Evolutionary conservation across 306 rosid species (phyloP).

Genomic region (Astragalus glycyphyllos): DNA sequence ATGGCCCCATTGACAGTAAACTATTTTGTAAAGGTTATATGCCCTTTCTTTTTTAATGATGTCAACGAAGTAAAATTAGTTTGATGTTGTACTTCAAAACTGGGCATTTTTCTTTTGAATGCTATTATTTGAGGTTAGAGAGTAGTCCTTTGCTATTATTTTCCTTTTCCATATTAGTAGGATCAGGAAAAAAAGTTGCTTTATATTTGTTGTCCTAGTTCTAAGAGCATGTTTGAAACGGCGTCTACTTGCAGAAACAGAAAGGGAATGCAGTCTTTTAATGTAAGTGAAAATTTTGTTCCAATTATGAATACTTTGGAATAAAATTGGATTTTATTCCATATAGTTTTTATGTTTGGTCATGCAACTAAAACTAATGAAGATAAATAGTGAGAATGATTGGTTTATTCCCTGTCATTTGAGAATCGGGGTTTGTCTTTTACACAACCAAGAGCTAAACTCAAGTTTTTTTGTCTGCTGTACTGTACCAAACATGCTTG

Average conservation of each 20-base stretch:
- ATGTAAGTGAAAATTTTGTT: constrained; percentile 5
- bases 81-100: neutral
- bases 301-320: constrained; percentile 1
- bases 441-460: neutral
- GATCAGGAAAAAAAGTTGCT: constrained; percentile 19
- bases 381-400: constrained; percentile 4
- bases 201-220: constrained; percentile 4
- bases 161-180: constrained; percentile 7
- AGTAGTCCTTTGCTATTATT: neutral
- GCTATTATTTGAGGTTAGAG: constrained; percentile 17
- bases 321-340: constrained; percentile 14
- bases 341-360: constrained; percentile 10
- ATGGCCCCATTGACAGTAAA: neutral
- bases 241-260: neutral
- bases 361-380: constrained; percentile 7
- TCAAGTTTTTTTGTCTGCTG: neutral
- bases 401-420: neutral
- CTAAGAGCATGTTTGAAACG: constrained; percentile 10
- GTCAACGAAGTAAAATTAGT: constrained; percentile 10
- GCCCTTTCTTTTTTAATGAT: constrained; percentile 8
- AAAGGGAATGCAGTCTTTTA: constrained; percentile 12
- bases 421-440: neutral
- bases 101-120: constrained; percentile 2
- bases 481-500: neutral
- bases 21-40: constrained; percentile 19